Base-by-base conservation (phyloP, 805 yeast species). In the Sugiyamaella mastotermitis region DNA sequence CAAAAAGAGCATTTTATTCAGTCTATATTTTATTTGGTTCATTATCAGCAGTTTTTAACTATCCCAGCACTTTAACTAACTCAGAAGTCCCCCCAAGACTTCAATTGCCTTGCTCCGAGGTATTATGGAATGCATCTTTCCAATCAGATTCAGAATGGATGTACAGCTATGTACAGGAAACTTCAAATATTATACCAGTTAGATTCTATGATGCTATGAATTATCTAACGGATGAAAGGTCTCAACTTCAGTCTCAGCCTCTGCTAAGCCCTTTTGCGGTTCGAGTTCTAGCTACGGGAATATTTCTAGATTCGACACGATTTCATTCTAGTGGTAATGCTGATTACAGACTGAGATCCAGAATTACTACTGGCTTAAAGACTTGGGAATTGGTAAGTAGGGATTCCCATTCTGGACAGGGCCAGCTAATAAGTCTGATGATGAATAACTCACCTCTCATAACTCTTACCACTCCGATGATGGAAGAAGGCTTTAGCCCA, bases 51-150 rank as follows among this genome's bases (percentile, higher is more conserved):
- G 37, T 50, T 7, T 57, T 52, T 47, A 52, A 55, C 35, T 55
- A 53, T 30, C 52, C 58, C 7, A 43, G 56, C 1, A 41, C 51
- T 8, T 38, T 56, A 20, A 22, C 45, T 29, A 48, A 44, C 38
- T 30, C 37, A n/a, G 42, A 46, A n/a, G 32, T 47, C 20, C 48
- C 50, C n/a, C 34, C 31, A 9, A 40, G 42, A 26, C 32, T 53
- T 10, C 33, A 22, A 13, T 42, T 59, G 21, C 64, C 64, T 5
- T 55, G 62, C 40, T 49, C 56, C 4, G 64, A 59, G 14, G 15
- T 27, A 10, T 10, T 27, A 5, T 27, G 30, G 30, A 50, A 49
- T 37, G 41, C 54, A 14, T 31, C 50, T 4, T 49, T 51, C 15
- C 25, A 22, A 25, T 26, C 35, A 14, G 52, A 50, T 30, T 40